Base-by-base conservation (phyloP, 2,329 filamentous ascomycete genomes). In the Pseudocercospora eumusae region DNA sequence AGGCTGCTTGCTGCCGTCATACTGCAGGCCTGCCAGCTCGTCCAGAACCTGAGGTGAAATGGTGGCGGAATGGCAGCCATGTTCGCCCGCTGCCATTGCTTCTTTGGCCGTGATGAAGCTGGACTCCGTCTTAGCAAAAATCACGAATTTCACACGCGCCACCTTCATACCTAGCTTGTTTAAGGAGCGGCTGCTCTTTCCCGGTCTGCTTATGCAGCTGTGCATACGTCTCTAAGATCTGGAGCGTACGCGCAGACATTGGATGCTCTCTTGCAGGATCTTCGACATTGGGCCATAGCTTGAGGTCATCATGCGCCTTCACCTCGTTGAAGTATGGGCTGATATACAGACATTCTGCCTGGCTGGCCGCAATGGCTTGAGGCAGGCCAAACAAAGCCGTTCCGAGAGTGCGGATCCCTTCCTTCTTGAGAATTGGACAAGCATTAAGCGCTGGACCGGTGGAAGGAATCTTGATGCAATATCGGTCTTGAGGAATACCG, bases 241-340 rank as follows among this genome's bases (percentile, higher is more conserved):
- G 65, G 45, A 67, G 28, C 13, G 61, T 65, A 11, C 65, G 58
- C 6, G 63, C 55, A n/a, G 65, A 61, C 65, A 67, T 67, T 2
- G 63, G 63, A 42, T 67, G 65, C 55, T 64, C 60, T 49, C 52
- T 56, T 3, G 61, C 59, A n/a, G 62, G 59, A 45, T 66, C 63
- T 13, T 63, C 66, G 6, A 63, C 66, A 28, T 68, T 49, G 0
- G 60, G 62, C 53, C 61, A 64, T 13, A 61, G 59, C 23, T 54
- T 56, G 2, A 28, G 49, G 54, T 65, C 59, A 40, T 67, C 62
- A 67, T 88, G 85, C 4, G 87, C 86, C 65, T 82, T 83, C 44
- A 89, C 75, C 66, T 88, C 85, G 69, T 88, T 88, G 28, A 89
- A 83, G 64, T 88, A 81, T 0, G 87, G 86, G 0, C 86, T 84